Evolutionary conservation across 129 eudicot genomes (phyloP).

Genomic region (Glebionis coronaria): DNA sequence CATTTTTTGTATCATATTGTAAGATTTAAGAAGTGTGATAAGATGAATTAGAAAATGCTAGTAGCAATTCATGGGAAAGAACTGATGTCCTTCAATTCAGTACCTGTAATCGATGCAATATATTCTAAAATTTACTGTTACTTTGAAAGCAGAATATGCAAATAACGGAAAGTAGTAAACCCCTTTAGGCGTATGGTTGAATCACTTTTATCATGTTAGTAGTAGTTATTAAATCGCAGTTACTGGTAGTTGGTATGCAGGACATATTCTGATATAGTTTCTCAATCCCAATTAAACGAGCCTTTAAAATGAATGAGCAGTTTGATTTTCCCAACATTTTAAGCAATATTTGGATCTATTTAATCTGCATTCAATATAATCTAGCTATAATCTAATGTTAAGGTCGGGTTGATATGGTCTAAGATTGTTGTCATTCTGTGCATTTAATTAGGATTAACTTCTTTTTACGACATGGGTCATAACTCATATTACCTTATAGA

Average conservation of each 20-base stretch:
- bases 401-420: not conserved
- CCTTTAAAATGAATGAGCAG: not conserved
- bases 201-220: too few relatives aligned
- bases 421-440: not conserved
- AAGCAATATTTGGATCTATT: not conserved
- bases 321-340: not conserved
- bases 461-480: too few relatives aligned
- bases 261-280: slow-evolving; percentile 11
- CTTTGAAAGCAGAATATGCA: not conserved
- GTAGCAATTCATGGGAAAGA: not conserved
- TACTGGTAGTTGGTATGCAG: not conserved
- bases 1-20: not conserved
- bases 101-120: not conserved
- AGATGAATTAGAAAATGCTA: not conserved
- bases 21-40: not conserved
- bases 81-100: not conserved
- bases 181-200: not conserved
- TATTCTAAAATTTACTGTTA: not conserved
- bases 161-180: not conserved
- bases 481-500: not conserved
- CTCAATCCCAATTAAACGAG: slow-evolving; percentile 7
- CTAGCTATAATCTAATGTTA: too few relatives aligned
- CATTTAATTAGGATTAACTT: too few relatives aligned
- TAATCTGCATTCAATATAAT: not conserved
- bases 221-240: slow-evolving; percentile 11